Evolutionary conservation across 805 yeast species (phyloP), one percentile per base, ranked within the genome.

Genomic region (Starmerella vaccinii): DNA sequence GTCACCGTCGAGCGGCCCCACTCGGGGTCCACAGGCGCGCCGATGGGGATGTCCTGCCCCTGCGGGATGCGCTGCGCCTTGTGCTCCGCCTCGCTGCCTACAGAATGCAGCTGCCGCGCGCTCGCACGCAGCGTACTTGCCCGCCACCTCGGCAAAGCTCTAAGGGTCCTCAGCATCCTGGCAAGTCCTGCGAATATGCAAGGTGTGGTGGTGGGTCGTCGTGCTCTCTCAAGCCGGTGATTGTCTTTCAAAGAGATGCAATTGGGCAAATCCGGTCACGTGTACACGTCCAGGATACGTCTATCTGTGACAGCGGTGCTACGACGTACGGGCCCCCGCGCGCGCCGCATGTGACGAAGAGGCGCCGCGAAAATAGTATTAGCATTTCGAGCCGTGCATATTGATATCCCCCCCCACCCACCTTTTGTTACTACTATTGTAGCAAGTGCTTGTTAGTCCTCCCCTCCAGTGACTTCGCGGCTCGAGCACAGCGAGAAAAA

Each of bases 11-110:
- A 61, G 42, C 55, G 53, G 49, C 64, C 66, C 50, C 57, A 63
- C 37, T 62, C 61, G 35, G 55, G 50, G 54, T 63, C 65, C 39
- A 53, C 44, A 34, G 68, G 68, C 49, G 58, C 49, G 41, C 68
- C 68, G 49, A 65, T 62, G 33, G 68, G 65, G 47, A 53, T 47
- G 41, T 34, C 50, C 56, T 47, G 46, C 33, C 51, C 56, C 8
- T 53, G 50, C 38, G 56, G 56, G 24, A 58, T 49, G n/a, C 22
- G 23, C 55, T 59, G 60, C 32, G 61, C 60, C 18, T 35, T 43
- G 43, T 42, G 46, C 50, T 51, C 50, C 35, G 46, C n/a, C 30
- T 39, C 15, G 49, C 52, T 29, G 16, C 16, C 29, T 48, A 33
- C 32, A 24, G 47, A 15, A 27, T 23, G 42, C 21, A 39, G 10